phyloP scores from a whole-genome alignment of 352 stramenopile genomes.

The Phytopythium montanum region DNA sequence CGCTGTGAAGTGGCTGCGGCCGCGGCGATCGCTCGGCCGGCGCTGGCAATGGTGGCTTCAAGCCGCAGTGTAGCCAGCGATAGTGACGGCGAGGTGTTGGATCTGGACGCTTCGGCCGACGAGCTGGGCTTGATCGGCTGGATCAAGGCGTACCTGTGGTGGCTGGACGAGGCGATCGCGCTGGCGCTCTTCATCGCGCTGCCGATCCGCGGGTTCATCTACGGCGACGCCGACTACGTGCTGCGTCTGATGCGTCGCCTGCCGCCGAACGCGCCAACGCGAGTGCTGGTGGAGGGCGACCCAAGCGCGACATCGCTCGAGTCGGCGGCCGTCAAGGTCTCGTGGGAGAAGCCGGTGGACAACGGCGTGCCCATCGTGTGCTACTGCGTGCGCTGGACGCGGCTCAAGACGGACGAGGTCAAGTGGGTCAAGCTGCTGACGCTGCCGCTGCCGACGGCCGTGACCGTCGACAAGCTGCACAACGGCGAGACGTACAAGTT shows the following conservation, averaged over 20 bases:
- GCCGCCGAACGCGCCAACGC: slow-evolving; percentile 77
- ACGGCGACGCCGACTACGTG: slow-evolving; percentile 75
- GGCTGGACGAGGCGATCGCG: slow-evolving; percentile 80
- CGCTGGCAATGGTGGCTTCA: slow-evolving; percentile 6
- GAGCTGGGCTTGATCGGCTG: slow-evolving; percentile 27
- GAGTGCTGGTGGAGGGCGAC: slow-evolving; percentile 66
- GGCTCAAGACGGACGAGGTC: slow-evolving; percentile 67
- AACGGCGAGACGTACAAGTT: slow-evolving; percentile 87
- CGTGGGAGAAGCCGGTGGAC: slow-evolving; percentile 74
- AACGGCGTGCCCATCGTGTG: slow-evolving; percentile 82
- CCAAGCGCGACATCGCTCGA: slow-evolving; percentile 50
- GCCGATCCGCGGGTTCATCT: slow-evolving; percentile 79
- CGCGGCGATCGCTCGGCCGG: slow-evolving; percentile 4
- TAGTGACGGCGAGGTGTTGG: slow-evolving; percentile 10
- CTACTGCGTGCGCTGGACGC: slow-evolving; percentile 81
- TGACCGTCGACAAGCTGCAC: slow-evolving; percentile 53
- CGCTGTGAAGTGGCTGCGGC: slow-evolving; percentile 37
- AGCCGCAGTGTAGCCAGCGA: neutral
- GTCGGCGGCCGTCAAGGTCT: slow-evolving; percentile 56
- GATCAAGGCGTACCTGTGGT: slow-evolving; percentile 77
- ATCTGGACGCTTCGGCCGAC: slow-evolving; percentile 9
- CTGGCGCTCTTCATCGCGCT: slow-evolving; percentile 72
- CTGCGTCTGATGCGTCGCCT: slow-evolving; percentile 62
- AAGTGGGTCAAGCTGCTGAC: slow-evolving; percentile 76
- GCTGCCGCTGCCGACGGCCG: slow-evolving; percentile 59